Evolutionary conservation across 1,284 basidiomycete genomes (phyloP), one percentile per base, ranked within the genome.

Genomic region (Cryptococcus amylolentus): DNA sequence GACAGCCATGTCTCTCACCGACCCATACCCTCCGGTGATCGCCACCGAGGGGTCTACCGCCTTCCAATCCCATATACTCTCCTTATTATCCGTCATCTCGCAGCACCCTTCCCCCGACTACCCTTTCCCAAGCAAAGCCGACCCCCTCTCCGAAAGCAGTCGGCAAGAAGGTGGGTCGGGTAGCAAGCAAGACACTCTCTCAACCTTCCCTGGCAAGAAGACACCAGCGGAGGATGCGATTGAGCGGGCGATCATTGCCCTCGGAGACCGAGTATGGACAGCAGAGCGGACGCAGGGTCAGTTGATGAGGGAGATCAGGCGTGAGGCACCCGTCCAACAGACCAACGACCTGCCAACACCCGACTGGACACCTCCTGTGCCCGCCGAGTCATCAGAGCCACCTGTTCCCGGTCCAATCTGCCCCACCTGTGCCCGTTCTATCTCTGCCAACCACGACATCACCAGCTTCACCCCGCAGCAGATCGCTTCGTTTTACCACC

Each of bases 21-120:
- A 54, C 31, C 41, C 55, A n/a, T 52, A 51, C 38, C 54, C 56
- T 45, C 59, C 59, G 18, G 56, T 57, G n/a, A 38, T 61, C 47
- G 59, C 59, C 45, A 53, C 59, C 14, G 59, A 61, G 47, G 59
- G 56, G 28, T 52, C 52, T 4, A 63, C 63, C 5, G 62, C 67
- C 5, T 76, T 73, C 57, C 65, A 76, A 56, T 49, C 62, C 2
- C 69, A 76, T 47, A 50, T 74, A 43, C 61, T 73, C 10, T 53
- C 58, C n/a, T 67, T 76, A 27, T 56, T 76, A 9, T 64, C 68
- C 2, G 40, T 58, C 1, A 60, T 73, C 23, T 67, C 68, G 5
- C 60, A 69, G 52, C 66, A 69, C 23, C 70, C 72, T 0, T 71
- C 71, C 3, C 69, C 71, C 6, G 67, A 71, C 2, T 74, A 61